These are phyloP conservation scores for Calonectria pauciramosa DNA, from an alignment of 2,329 filamentous ascomycete species.

Conservation along the genomic window DNA sequence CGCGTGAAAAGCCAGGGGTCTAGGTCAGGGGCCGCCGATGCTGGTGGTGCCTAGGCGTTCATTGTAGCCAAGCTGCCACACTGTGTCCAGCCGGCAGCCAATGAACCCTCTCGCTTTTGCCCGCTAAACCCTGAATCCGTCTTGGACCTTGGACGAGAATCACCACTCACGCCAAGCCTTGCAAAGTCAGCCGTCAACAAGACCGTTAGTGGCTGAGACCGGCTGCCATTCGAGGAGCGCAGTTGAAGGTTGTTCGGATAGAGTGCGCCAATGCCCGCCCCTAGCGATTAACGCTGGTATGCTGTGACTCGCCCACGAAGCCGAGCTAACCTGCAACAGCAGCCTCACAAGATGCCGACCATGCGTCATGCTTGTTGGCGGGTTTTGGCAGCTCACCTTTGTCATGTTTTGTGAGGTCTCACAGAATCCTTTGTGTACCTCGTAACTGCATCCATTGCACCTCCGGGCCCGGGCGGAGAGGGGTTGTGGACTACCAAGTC, in stretches of 20 bases:
- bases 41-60: slow-evolving; percentile 27
- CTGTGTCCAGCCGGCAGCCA: slow-evolving; percentile 14
- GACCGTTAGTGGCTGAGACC: slow-evolving; percentile 13
- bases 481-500: background rate
- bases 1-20: slow-evolving; percentile 33
- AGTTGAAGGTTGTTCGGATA: slow-evolving; percentile 14
- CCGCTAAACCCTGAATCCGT: slow-evolving; percentile 4
- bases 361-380: slow-evolving; percentile 11
- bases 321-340: slow-evolving; percentile 9
- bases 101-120: background rate
- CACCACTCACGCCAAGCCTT: background rate
- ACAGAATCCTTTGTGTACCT: background rate
- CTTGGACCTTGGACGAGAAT: slow-evolving; percentile 15
- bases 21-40: slow-evolving; percentile 41
- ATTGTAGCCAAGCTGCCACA: slow-evolving; percentile 11
- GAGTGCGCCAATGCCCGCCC: slow-evolving; percentile 3
- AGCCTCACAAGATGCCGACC: background rate
- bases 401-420: background rate
- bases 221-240: background rate
- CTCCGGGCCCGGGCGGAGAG: background rate
- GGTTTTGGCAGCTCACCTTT: background rate
- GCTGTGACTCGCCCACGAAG: background rate
- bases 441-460: background rate
- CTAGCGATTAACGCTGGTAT: slow-evolving; percentile 1
- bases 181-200: slow-evolving; percentile 8